Evolutionary conservation across 1,139 yeast genomes (phyloP), one percentile per base, ranked within the genome.

Genomic region (Geotrichum cucujoidarum): DNA sequence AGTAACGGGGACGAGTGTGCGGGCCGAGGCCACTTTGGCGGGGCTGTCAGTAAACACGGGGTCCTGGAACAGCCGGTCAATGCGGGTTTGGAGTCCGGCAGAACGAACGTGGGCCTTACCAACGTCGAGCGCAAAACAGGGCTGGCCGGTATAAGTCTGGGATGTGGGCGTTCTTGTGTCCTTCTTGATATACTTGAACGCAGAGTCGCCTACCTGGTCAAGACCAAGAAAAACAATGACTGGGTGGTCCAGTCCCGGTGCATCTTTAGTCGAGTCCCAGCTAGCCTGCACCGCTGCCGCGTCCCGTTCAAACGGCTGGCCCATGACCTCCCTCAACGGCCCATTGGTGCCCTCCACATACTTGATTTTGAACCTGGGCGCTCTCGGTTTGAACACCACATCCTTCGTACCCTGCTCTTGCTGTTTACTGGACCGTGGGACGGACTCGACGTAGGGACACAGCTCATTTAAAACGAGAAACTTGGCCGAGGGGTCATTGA

Each of bases 41-140:
- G 63, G 58, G 43, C 71, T 58, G 27, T 69, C 54, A 37, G 57
- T 57, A 34, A 63, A 56, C 27, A 10, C 27, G 8, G 6, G 6
- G 27, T 24, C 27, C 8, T 10, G 8, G 27, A 24, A 10, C 27
- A 24, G 27, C 6, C 8, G 8, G 27, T 6, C 27, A 6, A 10
- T 10, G 27, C 6, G 27, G 6, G 27, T 6, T 10, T 10, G 27
- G 8, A 24, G 27, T 24, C 10, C 10, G 6, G 27, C 27, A 10
- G 27, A 24, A n/a, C n/a, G n/a, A 24, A 24, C 8, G 10, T 24
- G 27, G 6, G 27, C 27, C 22, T 46, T 29, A 45, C 81, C 69
- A 35, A 84, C 69, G 61, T 88, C 95, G 31, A 89, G 73, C 0
- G 90, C 95, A 67, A 78, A 89, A 58, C 79, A 78, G 1, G 97